These are phyloP conservation scores for Gossypium turneri DNA, from an alignment of 345 rosid genomes.

Conservation along the genomic window DNA sequence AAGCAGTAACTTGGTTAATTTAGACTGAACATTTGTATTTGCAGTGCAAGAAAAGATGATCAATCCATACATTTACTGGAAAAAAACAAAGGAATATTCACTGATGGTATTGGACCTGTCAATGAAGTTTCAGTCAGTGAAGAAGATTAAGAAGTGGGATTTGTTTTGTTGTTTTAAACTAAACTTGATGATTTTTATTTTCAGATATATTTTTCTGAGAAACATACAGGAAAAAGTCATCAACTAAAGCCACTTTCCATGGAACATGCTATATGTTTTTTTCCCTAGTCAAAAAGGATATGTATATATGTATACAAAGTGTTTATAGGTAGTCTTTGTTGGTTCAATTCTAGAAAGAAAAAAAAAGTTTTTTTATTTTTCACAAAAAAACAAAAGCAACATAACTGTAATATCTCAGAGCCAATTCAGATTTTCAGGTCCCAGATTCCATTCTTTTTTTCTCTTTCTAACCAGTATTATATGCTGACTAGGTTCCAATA, in stretches of 20 bases:
- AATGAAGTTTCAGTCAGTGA: neutral
- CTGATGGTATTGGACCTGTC: slow-evolving; percentile 1
- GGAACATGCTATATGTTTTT: slow-evolving; percentile 13
- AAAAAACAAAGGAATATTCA: neutral
- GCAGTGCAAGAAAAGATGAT: slow-evolving; percentile 2
- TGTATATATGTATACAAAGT: neutral
- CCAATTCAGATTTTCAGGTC: slow-evolving; percentile 4
- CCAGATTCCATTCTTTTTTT: slow-evolving; percentile 25
- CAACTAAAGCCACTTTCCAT: slow-evolving; percentile 20
- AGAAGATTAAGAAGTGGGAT: neutral
- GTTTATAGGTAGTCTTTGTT: slow-evolving; percentile 1
- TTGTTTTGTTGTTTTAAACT: neutral
- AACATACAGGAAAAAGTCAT: neutral
- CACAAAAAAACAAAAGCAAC: slow-evolving; percentile 22
- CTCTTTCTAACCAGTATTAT: slow-evolving; percentile 27
- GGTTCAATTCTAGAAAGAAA: neutral
- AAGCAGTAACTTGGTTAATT: neutral
- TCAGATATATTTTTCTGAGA: neutral
- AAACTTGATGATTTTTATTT: neutral
- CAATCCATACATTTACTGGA: neutral
- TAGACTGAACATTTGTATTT: neutral
- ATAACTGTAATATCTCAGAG: slow-evolving; percentile 18
- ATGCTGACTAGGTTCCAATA: slow-evolving; percentile 12
- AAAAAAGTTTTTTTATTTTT: neutral
- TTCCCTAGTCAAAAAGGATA: slow-evolving; percentile 12